These are phyloP conservation scores for Podaxis sp. DNA, from an alignment of 768 basidiomycete genomes.

Conservation along the genomic window DNA sequence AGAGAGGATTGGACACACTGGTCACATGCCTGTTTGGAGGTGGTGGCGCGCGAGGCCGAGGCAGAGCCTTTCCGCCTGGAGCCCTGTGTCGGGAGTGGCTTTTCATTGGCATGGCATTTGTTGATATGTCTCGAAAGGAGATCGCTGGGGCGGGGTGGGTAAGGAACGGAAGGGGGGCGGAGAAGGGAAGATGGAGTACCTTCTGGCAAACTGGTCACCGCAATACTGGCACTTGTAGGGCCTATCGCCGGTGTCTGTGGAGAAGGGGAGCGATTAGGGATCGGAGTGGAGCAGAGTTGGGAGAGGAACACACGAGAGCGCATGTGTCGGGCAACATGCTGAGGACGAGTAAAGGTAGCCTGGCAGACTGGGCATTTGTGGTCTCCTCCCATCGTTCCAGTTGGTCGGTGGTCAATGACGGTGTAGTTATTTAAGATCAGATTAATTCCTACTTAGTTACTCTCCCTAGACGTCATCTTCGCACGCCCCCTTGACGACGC, in stretches of 20 bases:
- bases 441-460: constrained; percentile 13
- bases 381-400: constrained; percentile 66
- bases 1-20: constrained; percentile 76
- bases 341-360: constrained; percentile 84
- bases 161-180: background rate
- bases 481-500: constrained; percentile 14
- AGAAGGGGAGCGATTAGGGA: constrained; percentile 17
- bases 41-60: constrained; percentile 68
- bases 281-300: constrained; percentile 12
- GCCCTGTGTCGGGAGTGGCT: constrained; percentile 39
- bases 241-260: constrained; percentile 80
- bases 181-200: constrained; percentile 36
- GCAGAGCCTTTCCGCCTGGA: constrained; percentile 65
- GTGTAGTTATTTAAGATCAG: constrained; percentile 15
- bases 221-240: constrained; percentile 88
- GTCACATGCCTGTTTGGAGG: constrained; percentile 83
- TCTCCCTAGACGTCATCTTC: constrained; percentile 16
- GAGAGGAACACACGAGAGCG: constrained; percentile 69
- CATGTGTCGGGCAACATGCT: constrained; percentile 90
- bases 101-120: constrained; percentile 84
- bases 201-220: constrained; percentile 87
- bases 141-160: constrained; percentile 48
- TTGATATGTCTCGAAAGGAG: constrained; percentile 83
- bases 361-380: constrained; percentile 87
- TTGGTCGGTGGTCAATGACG: constrained; percentile 12